Base-by-base conservation (phyloP, 2,329 filamentous ascomycete genomes). In the Cordyceps cateniannulata region DNA sequence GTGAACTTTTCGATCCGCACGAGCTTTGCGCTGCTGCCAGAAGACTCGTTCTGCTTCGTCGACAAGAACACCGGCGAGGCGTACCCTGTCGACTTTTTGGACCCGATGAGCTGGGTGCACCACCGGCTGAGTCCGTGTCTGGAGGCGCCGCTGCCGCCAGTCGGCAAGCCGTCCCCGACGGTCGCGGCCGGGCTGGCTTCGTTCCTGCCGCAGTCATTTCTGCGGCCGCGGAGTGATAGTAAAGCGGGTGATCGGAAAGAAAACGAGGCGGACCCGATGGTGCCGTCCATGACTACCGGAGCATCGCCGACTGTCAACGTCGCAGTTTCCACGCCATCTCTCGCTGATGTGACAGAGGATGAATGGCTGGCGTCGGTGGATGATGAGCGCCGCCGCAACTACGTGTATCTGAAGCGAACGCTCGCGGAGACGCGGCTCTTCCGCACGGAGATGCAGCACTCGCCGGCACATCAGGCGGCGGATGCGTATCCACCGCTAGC, bases 1-100 rank as follows among this genome's bases (percentile, higher is more conserved):
- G 93, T 96, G 66, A 96, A 96, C 74, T 96, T 98, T 69, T 92
- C 89, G 0, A 86, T 98, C 54, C 84, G 93, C 8, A 96, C 92
- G 0, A 93, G 87, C 47, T 97, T 90, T 69, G 85, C 87, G 12
- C 85, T 97, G 9, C 80, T 98, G 0, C 93, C 93, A 0, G 88
- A 96, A 61, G 88, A 95, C 66, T 92, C 92, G 0, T 86, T 85
- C 69, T 96, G 92, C 73, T 98, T 96, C 71, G 81, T 96, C 68
- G 88, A 97, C 75, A 91, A 88, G 67, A 73, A 86, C 48, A 95
- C 91, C 0, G 87, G 88, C 63, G 87, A 96, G 69, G 83, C 89
- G 64, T 96, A 93, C 68, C 86, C 81, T 0, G 81, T 97, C 44
- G 87, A 97, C 72, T 96, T 96, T 71, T 96, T 92, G 74, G 81